phyloP scores from a whole-genome alignment of 2,329 filamentous ascomycete genomes.

The Cladosporium sp. region DNA sequence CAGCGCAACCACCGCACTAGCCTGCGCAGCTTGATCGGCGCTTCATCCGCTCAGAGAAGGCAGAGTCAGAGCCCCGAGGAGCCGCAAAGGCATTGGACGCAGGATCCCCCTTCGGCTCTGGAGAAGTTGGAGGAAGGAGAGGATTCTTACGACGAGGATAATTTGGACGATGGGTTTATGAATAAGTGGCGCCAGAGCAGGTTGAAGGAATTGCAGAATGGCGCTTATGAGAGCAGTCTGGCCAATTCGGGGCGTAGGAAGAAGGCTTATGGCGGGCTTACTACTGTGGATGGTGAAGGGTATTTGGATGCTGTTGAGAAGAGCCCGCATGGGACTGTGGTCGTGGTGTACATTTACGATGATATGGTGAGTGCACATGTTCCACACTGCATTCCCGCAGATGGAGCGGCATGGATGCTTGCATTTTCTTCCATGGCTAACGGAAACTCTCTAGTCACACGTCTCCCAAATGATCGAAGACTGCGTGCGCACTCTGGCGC shows the following conservation, averaged over 20 bases:
- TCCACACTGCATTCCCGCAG: background rate
- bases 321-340: constrained; percentile 71
- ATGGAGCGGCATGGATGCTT: too few species aligned
- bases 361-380: constrained; percentile 61
- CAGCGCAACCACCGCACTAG: constrained; percentile 25
- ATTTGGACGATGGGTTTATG: constrained; percentile 77
- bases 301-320: constrained; percentile 97
- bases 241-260: constrained; percentile 41
- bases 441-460: constrained; percentile 55
- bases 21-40: constrained; percentile 18
- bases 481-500: constrained; percentile 70
- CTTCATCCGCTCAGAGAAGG: background rate
- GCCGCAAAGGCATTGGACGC: constrained; percentile 5
- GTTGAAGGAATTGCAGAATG: constrained; percentile 64
- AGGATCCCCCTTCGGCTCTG: background rate
- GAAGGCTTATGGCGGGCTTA: constrained; percentile 71
- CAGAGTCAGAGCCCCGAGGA: background rate
- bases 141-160: constrained; percentile 54
- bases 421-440: too few species aligned
- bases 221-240: constrained; percentile 58
- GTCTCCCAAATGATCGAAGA: constrained; percentile 75
- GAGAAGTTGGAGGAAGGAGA: constrained; percentile 32
- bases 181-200: constrained; percentile 78
- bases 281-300: constrained; percentile 80
- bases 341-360: constrained; percentile 92